Base-by-base conservation (phyloP, 306 rosid genomes). In the Cicer arietinum region DNA sequence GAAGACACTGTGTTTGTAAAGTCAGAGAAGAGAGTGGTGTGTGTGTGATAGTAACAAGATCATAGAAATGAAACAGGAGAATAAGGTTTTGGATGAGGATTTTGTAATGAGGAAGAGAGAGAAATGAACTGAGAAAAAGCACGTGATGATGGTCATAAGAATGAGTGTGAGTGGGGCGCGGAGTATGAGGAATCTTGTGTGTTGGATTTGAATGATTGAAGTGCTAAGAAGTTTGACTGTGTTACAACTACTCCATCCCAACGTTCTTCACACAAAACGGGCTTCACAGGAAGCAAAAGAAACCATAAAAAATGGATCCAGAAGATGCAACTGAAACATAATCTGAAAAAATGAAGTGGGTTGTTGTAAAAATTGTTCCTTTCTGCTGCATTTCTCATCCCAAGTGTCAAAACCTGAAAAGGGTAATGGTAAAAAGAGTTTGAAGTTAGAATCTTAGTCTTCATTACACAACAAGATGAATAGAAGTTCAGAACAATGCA, bases 221-320 rank as follows among this genome's bases (percentile, higher is more conserved):
- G 96, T 14, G 96, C 84, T 43, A 89, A 78, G 75, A 84, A 93
- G 52, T 93, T 92, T 30, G 95, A 89, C 7, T 88, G 86, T 37
- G 97, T 91, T 20, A 93, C 96, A 53, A 89, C 74, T 10, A 93
- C 91, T 6, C 98, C 98, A 45, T 93, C 98, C 96, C 96, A 91
- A 25, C 40, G 87, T 42, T 83, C 84, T 58, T 91, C 84, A 51
- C 89, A 22, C 4, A 69, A 52, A 20, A 75, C 88, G 5, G 86
- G 83, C 52, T 80, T 73, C 56, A 64, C 61, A 1, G 82, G 76
- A 3, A 84, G 64, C 41, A 76, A 54, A 76, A 84, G 77, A 56
- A 56, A 10, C 85, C 79, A 73, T 7, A 76, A 39, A 11, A 43
- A 53, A 14, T 63, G 16, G 46, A 63, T 48, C 48, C 78, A 70